These are phyloP conservation scores for Phaffia rhodozyma DNA, from an alignment of 1,284 basidiomycete species.

Conservation along the genomic window DNA sequence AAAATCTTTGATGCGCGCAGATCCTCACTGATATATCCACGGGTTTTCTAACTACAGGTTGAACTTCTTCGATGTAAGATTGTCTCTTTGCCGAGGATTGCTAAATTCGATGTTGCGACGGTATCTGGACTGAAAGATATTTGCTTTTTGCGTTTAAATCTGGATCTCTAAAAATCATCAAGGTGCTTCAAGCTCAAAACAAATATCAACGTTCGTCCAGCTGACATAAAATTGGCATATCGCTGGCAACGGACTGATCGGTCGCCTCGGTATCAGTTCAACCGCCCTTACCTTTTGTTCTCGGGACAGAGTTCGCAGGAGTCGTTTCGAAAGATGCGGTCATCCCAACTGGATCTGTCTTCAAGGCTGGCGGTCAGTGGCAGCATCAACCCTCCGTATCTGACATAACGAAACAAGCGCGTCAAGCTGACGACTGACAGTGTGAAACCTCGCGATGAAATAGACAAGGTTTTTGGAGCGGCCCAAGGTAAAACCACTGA, in stretches of 20 bases:
- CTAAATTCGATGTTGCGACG: too few relatives aligned
- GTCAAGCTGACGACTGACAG: too few relatives aligned
- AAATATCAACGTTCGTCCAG: slow-evolving; percentile 55
- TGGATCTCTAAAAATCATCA: too few relatives aligned
- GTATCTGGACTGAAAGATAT: too few relatives aligned
- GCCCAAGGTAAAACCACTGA: slow-evolving; percentile 46
- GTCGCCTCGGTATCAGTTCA: slow-evolving; percentile 35
- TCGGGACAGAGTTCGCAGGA: slow-evolving; percentile 79
- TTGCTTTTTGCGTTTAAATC: too few relatives aligned
- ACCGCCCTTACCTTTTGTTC: slow-evolving; percentile 67
- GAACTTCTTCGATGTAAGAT: slow-evolving; percentile 64
- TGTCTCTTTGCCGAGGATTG: background rate
- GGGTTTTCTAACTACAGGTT: slow-evolving; percentile 36
- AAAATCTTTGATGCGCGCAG: slow-evolving; percentile 33
- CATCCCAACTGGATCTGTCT: slow-evolving; percentile 68
- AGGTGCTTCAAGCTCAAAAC: slow-evolving; percentile 69
- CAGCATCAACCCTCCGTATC: too few relatives aligned
- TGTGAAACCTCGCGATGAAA: too few relatives aligned
- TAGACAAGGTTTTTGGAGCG: slow-evolving; percentile 79
- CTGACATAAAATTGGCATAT: slow-evolving; percentile 1
- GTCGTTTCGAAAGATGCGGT: slow-evolving; percentile 58
- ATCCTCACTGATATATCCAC: background rate
- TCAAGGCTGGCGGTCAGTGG: slow-evolving; percentile 49
- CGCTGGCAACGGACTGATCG: background rate
- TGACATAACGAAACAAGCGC: background rate